Percentiles rank a stretch among this genome's conserved stretches.
Conservation (phyloP, 495 filamentous ascomycete genomes). For the Aspergillus heteromorphus region DNA sequence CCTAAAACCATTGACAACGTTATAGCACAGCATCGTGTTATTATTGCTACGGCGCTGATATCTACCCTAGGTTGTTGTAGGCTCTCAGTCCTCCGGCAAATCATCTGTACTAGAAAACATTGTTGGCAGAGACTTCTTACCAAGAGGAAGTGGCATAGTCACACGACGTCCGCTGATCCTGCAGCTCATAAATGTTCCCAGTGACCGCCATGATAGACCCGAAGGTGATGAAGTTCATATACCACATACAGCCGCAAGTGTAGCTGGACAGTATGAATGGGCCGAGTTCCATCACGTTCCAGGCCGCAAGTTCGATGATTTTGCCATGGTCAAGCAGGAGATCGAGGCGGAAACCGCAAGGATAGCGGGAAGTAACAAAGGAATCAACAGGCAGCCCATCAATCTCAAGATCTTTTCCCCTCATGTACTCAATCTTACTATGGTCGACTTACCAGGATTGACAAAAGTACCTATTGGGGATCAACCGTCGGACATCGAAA, state of each 20-base stretch:
- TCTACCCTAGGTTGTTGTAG: slow-evolving; percentile 78
- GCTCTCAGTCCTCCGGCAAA: slow-evolving; percentile 97
- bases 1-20: background rate
- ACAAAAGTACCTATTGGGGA: slow-evolving; percentile 99
- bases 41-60: slow-evolving; percentile 4
- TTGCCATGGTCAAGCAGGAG: slow-evolving; percentile 86
- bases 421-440: slow-evolving; percentile 89
- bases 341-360: slow-evolving; percentile 95
- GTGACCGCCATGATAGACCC: slow-evolving; percentile 63
- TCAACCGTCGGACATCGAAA: slow-evolving; percentile 97
- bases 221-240: slow-evolving; percentile 60
- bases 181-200: slow-evolving; percentile 95
- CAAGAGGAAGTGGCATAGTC: slow-evolving; percentile 93
- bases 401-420: slow-evolving; percentile 99
- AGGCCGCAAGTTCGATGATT: slow-evolving; percentile 85
- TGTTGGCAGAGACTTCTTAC: slow-evolving; percentile 94
- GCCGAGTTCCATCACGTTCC: slow-evolving; percentile 96
- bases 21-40: background rate
- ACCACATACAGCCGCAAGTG: slow-evolving; percentile 64
- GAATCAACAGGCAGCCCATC: slow-evolving; percentile 95
- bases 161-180: slow-evolving; percentile 91
- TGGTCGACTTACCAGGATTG: slow-evolving; percentile 92
- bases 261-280: slow-evolving; percentile 77
- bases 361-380: slow-evolving; percentile 96
- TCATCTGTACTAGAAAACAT: slow-evolving; percentile 99